Evolutionary conservation across 495 filamentous ascomycete species (phyloP).

Genomic region (Penicillium lividum): DNA sequence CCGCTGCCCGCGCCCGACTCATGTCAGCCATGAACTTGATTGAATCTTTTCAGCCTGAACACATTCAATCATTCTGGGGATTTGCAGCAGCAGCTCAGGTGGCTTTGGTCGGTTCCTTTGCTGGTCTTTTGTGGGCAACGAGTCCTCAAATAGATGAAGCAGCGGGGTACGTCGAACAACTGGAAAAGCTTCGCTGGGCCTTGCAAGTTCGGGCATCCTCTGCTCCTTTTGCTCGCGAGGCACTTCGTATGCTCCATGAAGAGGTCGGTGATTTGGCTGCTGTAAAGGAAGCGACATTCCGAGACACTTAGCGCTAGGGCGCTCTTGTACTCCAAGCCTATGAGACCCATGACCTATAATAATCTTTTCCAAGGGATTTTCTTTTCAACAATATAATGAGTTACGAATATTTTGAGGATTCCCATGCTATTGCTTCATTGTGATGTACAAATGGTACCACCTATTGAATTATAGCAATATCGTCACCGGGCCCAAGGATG

Average conservation of each 20-base stretch:
- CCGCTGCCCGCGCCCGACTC: constrained; percentile 66
- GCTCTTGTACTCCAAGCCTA: constrained; percentile 1
- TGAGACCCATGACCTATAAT: neutral
- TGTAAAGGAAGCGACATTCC: constrained; percentile 16
- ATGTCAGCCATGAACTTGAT: constrained; percentile 68
- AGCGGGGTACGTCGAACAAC: constrained; percentile 12
- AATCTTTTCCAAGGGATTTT: too few relatives aligned
- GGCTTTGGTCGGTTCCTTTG: constrained; percentile 20
- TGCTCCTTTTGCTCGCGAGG: constrained; percentile 22
- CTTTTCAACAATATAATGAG: too few relatives aligned
- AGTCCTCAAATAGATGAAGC: constrained; percentile 15
- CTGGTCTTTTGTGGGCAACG: constrained; percentile 22
- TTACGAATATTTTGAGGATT: too few relatives aligned
- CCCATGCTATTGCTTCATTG: neutral
- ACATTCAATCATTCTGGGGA: constrained; percentile 71
- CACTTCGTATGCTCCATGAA: constrained; percentile 22
- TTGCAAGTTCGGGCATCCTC: constrained; percentile 18
- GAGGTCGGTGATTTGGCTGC: constrained; percentile 22
- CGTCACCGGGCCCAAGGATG: constrained; percentile 10
- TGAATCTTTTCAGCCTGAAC: constrained; percentile 68
- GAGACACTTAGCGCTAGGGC: neutral
- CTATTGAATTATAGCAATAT: constrained; percentile 11
- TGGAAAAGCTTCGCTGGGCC: constrained; percentile 13
- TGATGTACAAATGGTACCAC: neutral
- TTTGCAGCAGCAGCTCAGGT: constrained; percentile 21